These are phyloP conservation scores for Yamadazyma kanchanaburiensis DNA, from an alignment of 1,139 yeast species.

Conservation along the genomic window DNA sequence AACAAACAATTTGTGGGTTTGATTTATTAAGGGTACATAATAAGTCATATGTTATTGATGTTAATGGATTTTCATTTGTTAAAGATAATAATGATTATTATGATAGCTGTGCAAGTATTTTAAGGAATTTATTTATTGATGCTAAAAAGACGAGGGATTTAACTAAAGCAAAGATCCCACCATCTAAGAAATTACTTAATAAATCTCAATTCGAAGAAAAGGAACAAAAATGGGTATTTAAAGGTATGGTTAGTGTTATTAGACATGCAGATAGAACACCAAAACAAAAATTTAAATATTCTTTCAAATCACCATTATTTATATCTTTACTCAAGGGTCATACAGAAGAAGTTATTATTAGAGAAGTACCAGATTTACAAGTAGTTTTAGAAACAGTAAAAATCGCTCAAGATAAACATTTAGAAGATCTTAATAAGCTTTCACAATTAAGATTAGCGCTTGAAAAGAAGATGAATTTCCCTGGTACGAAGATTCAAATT, in stretches of 20 bases:
- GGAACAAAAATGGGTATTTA: constrained; percentile 95
- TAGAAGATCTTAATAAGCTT: constrained; percentile 80
- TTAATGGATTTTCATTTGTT: constrained; percentile 96
- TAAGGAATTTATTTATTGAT: constrained; percentile 68
- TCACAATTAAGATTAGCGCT: constrained; percentile 75
- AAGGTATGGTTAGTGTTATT: constrained; percentile 86
- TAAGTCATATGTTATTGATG: constrained; percentile 90
- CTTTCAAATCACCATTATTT: constrained; percentile 84
- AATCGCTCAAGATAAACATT: constrained; percentile 70
- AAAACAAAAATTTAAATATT: constrained; percentile 96
- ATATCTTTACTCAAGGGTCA: constrained; percentile 89
- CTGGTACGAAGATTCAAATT: constrained; percentile 95
- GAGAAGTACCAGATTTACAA: constrained; percentile 82
- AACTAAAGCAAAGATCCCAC: constrained; percentile 38
- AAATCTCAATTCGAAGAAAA: constrained; percentile 63
- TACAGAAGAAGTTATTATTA: constrained; percentile 90
- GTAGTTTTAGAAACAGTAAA: constrained; percentile 84
- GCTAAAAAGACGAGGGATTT: constrained; percentile 48
- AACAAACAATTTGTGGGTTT: constrained; percentile 98
- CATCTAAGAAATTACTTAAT: constrained; percentile 32
- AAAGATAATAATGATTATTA: constrained; percentile 88
- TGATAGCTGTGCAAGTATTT: constrained; percentile 75
- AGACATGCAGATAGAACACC: constrained; percentile 99
- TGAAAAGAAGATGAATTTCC: constrained; percentile 83
- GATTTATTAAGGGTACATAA: constrained; percentile 90